Conservation (phyloP, 306 rosid genomes). For the Pyrus betulifolia region DNA sequence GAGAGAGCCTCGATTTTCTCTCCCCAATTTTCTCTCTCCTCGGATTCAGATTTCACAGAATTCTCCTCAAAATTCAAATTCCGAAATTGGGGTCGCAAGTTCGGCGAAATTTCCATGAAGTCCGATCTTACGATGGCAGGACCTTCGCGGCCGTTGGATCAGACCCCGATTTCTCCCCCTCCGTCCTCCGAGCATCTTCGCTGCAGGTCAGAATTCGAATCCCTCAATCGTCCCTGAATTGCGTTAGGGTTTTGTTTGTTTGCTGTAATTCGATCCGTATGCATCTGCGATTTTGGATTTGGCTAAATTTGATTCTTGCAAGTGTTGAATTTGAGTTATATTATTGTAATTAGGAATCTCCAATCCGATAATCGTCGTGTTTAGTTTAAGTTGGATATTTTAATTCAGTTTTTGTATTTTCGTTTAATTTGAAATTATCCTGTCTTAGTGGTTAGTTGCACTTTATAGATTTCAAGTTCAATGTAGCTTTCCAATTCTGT, state of each 20-base stretch:
- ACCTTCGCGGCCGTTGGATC: constrained; percentile 39
- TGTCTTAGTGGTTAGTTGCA: not conserved
- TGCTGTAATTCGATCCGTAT: not conserved
- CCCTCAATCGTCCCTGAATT: not conserved
- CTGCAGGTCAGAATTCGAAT: constrained; percentile 32
- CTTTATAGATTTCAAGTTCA: not conserved
- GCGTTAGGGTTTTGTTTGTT: not conserved
- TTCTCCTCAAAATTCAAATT: not conserved
- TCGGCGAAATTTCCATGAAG: constrained; percentile 24
- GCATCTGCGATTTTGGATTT: not conserved
- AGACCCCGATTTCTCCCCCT: constrained; percentile 14
- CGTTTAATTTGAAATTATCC: not conserved
- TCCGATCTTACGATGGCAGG: constrained; percentile 32
- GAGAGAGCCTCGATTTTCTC: not conserved
- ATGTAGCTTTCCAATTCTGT: not conserved
- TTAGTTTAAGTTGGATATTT: not conserved
- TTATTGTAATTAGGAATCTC: not conserved
- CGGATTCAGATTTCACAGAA: not conserved
- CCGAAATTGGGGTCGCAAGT: constrained; percentile 8
- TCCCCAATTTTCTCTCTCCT: not conserved
- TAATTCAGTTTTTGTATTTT: not conserved
- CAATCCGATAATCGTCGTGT: not conserved
- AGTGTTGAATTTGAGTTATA: not conserved
- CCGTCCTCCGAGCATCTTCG: constrained; percentile 27
- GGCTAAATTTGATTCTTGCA: not conserved